Evolutionary conservation across 2,329 filamentous ascomycete species (phyloP), one percentile per base, ranked within the genome.

Genomic region (Botryotinia narcissicola): DNA sequence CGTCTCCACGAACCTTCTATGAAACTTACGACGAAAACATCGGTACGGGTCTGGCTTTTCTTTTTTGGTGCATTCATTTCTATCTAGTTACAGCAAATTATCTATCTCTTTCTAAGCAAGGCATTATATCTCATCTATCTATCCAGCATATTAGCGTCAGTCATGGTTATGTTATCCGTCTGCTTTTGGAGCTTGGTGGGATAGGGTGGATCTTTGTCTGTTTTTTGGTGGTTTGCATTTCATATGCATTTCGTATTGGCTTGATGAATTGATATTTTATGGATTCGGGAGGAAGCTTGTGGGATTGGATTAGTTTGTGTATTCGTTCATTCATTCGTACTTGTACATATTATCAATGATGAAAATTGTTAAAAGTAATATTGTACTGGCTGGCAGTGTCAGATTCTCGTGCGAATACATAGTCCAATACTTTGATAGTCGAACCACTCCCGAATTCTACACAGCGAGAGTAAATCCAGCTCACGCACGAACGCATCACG

Each of bases 81-180:
- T 25, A 40, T 40, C 51, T 29, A 57, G 51, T 29, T 57, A n/a
- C 51, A 57, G 51, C 48, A 54, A 14, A 51, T 54, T 54, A 54
- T 57, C n/a, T 57, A 29, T 57, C 51, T 57, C 51, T 29, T 57
- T 57, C 51, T 32, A 57, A n/a, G 14, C n/a, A 40, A 32, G n/a
- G 51, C 14, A 61, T 61, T 25, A 40, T 40, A 61, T 54, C 48
- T 42, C 16, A 64, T 46, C n/a, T 32, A 57, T 64, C n/a, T 32
- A 64, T 46, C 18, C 29, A 35, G 62, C 62, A 64, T 64, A 46
- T 64, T 46, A 64, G 60, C 35, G 60, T 62, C 59, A 61, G 48
- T n/a, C 48, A 54, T n/a, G 59, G 35, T 61, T 25, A 61, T 25
- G 10, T 37, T 40, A 25, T 40, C 60, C 25, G 22, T 40, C 22